phyloP scores from a whole-genome alignment of 2,329 filamentous ascomycete genomes.

The Fusarium phyllophilum region DNA sequence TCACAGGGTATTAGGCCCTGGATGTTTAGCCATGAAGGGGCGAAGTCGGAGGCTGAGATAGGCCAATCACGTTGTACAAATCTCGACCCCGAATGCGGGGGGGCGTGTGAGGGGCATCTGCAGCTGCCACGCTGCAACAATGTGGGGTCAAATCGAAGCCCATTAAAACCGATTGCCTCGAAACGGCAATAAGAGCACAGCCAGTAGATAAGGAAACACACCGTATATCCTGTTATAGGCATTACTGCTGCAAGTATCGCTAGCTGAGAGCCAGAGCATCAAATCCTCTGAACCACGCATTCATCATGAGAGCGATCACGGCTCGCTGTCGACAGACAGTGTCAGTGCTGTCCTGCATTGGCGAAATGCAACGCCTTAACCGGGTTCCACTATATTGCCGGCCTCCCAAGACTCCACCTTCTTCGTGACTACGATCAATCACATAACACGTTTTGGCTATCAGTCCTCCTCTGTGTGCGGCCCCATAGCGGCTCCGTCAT shows the following conservation, averaged over 20 bases:
- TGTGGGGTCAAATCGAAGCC: not conserved
- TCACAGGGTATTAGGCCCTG: slow-evolving; percentile 25
- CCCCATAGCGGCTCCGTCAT: slow-evolving; percentile 29
- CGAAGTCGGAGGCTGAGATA: not conserved
- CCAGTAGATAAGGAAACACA: not conserved
- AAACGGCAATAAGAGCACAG: not conserved
- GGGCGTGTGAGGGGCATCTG: slow-evolving; percentile 34
- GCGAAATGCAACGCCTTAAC: slow-evolving; percentile 12
- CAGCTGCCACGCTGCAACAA: slow-evolving; percentile 18
- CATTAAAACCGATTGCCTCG: not conserved
- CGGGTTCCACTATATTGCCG: slow-evolving; percentile 9
- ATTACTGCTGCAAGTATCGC: not conserved
- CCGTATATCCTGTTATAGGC: not conserved
- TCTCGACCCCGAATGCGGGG: slow-evolving; percentile 42
- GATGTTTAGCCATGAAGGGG: slow-evolving; percentile 18
- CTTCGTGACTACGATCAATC: slow-evolving; percentile 38
- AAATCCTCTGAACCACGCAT: not conserved
- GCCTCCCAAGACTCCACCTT: slow-evolving; percentile 8
- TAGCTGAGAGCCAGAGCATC: not conserved
- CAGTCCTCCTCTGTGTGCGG: slow-evolving; percentile 19
- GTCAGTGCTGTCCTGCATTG: slow-evolving; percentile 14
- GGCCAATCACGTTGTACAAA: slow-evolving; percentile 26
- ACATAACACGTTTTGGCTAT: slow-evolving; percentile 37
- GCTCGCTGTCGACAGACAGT: slow-evolving; percentile 5
- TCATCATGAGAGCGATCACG: slow-evolving; percentile 6